phyloP scores from a whole-genome alignment of 2,329 filamentous ascomycete species.

The Pseudophaeomoniella oleicola region DNA sequence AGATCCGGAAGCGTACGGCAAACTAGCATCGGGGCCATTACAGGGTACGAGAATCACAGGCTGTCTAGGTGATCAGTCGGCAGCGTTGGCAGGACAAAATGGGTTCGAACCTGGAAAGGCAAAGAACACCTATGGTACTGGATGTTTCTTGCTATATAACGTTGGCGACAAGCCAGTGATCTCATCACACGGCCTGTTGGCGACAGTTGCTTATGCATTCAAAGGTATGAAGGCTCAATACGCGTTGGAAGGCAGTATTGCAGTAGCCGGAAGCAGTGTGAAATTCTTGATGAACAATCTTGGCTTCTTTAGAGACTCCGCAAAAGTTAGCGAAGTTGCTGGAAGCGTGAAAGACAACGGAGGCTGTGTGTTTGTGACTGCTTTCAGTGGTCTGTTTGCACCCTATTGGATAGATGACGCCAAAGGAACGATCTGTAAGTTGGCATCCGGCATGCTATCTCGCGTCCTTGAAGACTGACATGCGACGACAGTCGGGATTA shows the following conservation, averaged over 20 bases:
- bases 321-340: constrained; percentile 51
- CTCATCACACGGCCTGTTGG: constrained; percentile 66
- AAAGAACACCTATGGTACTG: constrained; percentile 86
- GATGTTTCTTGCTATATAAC: constrained; percentile 81
- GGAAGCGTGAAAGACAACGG: constrained; percentile 59
- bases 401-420: constrained; percentile 94
- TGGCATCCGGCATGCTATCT: background rate
- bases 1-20: constrained; percentile 57
- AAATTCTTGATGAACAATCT: constrained; percentile 59
- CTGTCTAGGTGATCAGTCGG: constrained; percentile 75
- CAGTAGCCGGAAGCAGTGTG: constrained; percentile 66
- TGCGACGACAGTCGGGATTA: constrained; percentile 51
- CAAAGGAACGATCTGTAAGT: constrained; percentile 62
- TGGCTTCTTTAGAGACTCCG: constrained; percentile 45
- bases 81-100: constrained; percentile 72
- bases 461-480: background rate
- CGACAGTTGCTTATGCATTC: constrained; percentile 80
- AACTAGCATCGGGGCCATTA: constrained; percentile 48
- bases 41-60: constrained; percentile 63
- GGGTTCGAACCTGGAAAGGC: constrained; percentile 69
- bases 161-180: constrained; percentile 75
- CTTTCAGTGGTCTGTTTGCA: constrained; percentile 80
- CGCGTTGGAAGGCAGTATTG: constrained; percentile 71
- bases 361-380: constrained; percentile 75
- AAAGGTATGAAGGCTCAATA: constrained; percentile 58